Evolutionary conservation across 441 rosid genomes (phyloP), one percentile per base, ranked within the genome.

Genomic region (Aquilaria agallochum): DNA sequence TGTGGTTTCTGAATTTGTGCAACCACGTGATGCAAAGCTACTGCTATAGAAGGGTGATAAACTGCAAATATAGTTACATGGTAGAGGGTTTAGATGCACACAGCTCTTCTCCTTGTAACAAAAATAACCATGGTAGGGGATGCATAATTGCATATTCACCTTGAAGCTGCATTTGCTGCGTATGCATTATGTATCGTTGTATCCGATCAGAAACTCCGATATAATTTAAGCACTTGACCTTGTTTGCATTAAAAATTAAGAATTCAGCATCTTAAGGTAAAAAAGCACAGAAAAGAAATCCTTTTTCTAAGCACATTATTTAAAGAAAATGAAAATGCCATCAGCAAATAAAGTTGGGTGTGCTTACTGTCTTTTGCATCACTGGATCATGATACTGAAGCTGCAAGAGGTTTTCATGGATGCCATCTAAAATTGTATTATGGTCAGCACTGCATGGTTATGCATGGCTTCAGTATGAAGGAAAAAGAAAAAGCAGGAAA

Each of bases 281-380:
- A 8, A 40, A 40, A 40, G 45, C 45, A 40, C 45, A 40, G 45
- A 8, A 40, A 8, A 40, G 45, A 40, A 40, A 40, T 40, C 45
- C 5, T 40, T 5, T 40, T 40, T 10, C 45, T 40, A 40, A 40
- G 45, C 45, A 40, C 45, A 40, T 40, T 40, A 40, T 10, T 40
- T 40, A 40, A 6, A 40, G 45, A 40, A 55, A 47, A 57, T 40
- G 58, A 52, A 47, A 32, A 30, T 59, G 50, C 62, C 44, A 64
- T 54, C 63, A 60, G 31, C 51, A 61, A 73, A 9, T 60, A 59
- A 58, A 71, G 40, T 42, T 45, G 31, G 67, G 49, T n/a, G 63
- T 72, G 69, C 94, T 76, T 88, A 90, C 99, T 59, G 97, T 92
- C 76, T 92, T 95, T 56, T 83, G 83, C 99, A 95, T 88, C 76